phyloP scores from a whole-genome alignment of 768 basidiomycete genomes.

The Termitomyces sp. region DNA sequence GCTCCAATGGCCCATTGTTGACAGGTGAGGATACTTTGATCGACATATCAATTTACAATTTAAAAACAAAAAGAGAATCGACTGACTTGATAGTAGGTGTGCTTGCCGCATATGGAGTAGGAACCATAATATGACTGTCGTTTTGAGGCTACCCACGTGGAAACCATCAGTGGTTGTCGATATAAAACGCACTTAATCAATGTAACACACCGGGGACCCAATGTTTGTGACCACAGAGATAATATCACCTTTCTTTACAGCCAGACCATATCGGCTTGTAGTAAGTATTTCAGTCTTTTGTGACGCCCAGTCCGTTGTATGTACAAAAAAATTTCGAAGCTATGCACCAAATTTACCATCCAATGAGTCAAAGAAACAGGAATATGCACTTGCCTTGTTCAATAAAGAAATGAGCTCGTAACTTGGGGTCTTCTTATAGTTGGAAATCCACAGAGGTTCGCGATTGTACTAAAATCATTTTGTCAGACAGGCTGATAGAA shows the following conservation, averaged over 20 bases:
- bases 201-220: constrained; percentile 56
- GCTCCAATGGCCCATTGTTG: constrained; percentile 65
- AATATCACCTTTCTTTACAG: constrained; percentile 58
- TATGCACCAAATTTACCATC: constrained; percentile 14
- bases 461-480: constrained; percentile 51
- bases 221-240: constrained; percentile 64
- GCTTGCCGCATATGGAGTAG: constrained; percentile 43
- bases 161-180: background rate
- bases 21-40: constrained; percentile 54
- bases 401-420: constrained; percentile 56
- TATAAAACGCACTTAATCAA: background rate
- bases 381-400: constrained; percentile 39
- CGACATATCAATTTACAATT: background rate
- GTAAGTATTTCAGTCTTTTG: constrained; percentile 48
- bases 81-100: constrained; percentile 55
- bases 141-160: constrained; percentile 42
- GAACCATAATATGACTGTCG: constrained; percentile 46
- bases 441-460: constrained; percentile 69
- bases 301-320: constrained; percentile 49
- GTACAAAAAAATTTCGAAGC: constrained; percentile 61
- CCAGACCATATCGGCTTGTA: constrained; percentile 44
- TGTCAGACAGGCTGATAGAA: background rate
- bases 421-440: constrained; percentile 50
- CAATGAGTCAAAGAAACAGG: background rate
- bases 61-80: background rate